Conservation (phyloP, 257 asterid species). For the Nicotiana noctiflora region DNA sequence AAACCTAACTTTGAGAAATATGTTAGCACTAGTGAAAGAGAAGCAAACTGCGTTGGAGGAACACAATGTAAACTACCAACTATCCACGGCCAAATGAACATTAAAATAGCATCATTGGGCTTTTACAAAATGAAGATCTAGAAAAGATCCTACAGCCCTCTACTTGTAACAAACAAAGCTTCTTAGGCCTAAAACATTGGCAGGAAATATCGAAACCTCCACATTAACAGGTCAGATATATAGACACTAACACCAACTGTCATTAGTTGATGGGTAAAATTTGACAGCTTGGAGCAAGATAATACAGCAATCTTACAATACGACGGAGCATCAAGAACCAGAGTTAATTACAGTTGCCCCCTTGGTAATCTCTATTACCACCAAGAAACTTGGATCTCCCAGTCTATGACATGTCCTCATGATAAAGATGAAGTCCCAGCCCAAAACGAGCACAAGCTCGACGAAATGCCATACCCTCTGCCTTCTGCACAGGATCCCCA, state of each 20-base stretch:
- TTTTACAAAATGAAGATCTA: neutral
- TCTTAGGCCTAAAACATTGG: neutral
- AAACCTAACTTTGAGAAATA: too few species aligned
- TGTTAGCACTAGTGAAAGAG: too few species aligned
- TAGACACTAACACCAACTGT: neutral
- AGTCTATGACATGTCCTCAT: constrained; percentile 58
- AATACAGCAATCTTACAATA: neutral
- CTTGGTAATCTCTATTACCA: neutral
- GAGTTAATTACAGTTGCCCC: neutral
- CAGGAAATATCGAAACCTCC: neutral
- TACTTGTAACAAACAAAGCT: neutral
- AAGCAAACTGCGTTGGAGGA: neutral
- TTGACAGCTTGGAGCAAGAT: neutral
- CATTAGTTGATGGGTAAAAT: neutral
- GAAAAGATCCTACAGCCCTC: neutral
- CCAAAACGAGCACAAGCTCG: constrained; percentile 94
- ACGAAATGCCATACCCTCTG: constrained; percentile 95
- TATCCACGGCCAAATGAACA: neutral
- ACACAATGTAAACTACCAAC: neutral
- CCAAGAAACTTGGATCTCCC: neutral
- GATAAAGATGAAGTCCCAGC: constrained; percentile 86
- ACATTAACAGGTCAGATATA: neutral
- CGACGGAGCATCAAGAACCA: neutral
- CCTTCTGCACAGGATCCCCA: constrained; percentile 76
- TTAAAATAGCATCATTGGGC: neutral